Evolutionary conservation across 2,329 filamentous ascomycete species (phyloP).

Genomic region (Alternaria dauci): DNA sequence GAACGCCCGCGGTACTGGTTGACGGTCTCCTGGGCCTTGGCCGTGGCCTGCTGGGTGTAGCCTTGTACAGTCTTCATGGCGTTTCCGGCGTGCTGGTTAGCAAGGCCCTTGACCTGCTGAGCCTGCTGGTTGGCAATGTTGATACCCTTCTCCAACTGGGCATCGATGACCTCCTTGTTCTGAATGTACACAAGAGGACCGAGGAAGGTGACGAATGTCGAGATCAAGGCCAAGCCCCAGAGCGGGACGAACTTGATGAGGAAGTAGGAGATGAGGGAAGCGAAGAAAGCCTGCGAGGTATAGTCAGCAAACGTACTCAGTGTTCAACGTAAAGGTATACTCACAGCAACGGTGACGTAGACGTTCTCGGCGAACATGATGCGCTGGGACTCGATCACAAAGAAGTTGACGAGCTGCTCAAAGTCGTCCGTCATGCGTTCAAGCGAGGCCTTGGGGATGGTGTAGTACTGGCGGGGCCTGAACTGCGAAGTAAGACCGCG

Average conservation of each 20-base stretch:
- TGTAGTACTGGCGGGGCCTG: constrained; percentile 71
- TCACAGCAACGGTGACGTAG: constrained; percentile 66
- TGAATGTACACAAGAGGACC: constrained; percentile 69
- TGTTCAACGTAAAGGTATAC: constrained; percentile 33
- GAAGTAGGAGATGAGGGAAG: constrained; percentile 68
- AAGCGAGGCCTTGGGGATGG: constrained; percentile 69
- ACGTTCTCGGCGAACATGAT: constrained; percentile 72
- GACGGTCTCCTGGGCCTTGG: constrained; percentile 65
- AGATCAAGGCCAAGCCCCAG: constrained; percentile 69
- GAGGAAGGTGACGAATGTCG: constrained; percentile 65
- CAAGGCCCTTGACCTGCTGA: constrained; percentile 66
- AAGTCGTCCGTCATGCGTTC: constrained; percentile 69
- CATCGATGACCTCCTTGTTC: constrained; percentile 71
- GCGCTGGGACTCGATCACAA: constrained; percentile 73
- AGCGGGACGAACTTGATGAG: constrained; percentile 71
- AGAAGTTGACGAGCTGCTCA: constrained; percentile 72
- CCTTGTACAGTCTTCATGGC: constrained; percentile 66
- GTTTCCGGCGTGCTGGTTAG: constrained; percentile 66
- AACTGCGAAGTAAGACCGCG: constrained; percentile 68
- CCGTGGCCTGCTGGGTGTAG: constrained; percentile 67
- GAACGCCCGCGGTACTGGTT: constrained; percentile 51
- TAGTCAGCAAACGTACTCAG: constrained; percentile 10
- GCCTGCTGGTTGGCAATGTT: constrained; percentile 66
- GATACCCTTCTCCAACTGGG: constrained; percentile 64
- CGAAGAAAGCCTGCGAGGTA: constrained; percentile 62